Conservation (phyloP, 2,329 filamentous ascomycete species). For the Amauroascus niger region DNA sequence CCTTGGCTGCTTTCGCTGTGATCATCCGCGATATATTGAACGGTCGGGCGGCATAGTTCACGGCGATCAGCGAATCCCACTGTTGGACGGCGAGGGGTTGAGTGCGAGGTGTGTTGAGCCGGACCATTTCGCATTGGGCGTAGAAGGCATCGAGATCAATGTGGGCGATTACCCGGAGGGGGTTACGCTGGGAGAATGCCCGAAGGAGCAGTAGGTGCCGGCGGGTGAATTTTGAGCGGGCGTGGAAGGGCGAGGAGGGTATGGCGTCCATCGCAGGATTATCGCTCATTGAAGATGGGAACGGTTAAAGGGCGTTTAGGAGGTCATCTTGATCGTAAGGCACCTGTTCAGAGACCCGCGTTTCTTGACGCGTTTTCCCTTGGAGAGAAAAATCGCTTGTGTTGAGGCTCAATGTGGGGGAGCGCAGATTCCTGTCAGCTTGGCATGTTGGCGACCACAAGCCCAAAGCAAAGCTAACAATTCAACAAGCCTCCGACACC, state of each 20-base stretch:
- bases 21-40: constrained; percentile 74
- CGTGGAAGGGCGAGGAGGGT: neutral
- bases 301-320: too few relatives aligned
- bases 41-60: constrained; percentile 84
- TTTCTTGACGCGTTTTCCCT: too few relatives aligned
- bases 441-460: too few relatives aligned
- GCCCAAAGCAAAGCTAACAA: too few relatives aligned
- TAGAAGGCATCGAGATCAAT: constrained; percentile 98
- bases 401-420: too few relatives aligned
- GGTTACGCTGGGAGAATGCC: constrained; percentile 59
- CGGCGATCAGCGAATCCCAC: constrained; percentile 88
- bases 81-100: constrained; percentile 87
- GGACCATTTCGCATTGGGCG: constrained; percentile 88
- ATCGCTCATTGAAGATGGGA: too few relatives aligned
- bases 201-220: constrained; percentile 70
- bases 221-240: constrained; percentile 66
- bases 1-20: constrained; percentile 68
- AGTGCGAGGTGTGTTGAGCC: constrained; percentile 62
- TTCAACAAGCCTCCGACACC: too few relatives aligned
- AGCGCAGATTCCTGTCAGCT: too few relatives aligned
- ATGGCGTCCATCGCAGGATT: constrained; percentile 4
- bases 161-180: constrained; percentile 78
- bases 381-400: too few relatives aligned
- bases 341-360: too few relatives aligned
- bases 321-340: too few relatives aligned